Base-by-base conservation (phyloP, 2,329 filamentous ascomycete species). In the Diaporthe caulivora region DNA sequence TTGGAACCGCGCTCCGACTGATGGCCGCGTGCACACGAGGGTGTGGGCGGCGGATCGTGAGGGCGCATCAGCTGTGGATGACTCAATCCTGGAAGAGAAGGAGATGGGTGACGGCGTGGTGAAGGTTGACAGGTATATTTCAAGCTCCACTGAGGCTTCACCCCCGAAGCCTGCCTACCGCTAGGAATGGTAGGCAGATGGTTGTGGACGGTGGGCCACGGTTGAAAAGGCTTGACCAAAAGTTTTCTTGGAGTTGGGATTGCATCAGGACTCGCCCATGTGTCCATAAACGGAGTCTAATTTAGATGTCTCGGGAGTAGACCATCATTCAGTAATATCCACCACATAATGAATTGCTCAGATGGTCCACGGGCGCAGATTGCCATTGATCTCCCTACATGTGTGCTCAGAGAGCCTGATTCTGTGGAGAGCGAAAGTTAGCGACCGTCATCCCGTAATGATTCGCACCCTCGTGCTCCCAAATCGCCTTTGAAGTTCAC, bases 41-140 rank as follows among this genome's bases (percentile, higher is more conserved):
- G 44, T 47, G 18, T 64, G 54, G 70, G 53, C 47, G 18, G 60
- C 47, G 40, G 34, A 67, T 64, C 3, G 15, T 21, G n/a, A 10
- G 17, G 42, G 44, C 11, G 47, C 40, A 9, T n/a, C 29, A 17
- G 18, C n/a, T 40, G 49, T 34, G 10, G 57, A n/a, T 24, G 42
- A 18, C n/a, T 17, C 10, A 10, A 55, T 9, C 2, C 26, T 34
- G 49, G 40, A 49, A 29, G 49, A 42, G 17, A 57, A 58, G 3
- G 49, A 72, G 31, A 40, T 26, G 40, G 31, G 44, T 37, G 26
- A 53, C 1, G 70, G 73, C 17, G 11, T 57, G 15, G 70, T 74
- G 29, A 72, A 49, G 54, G 24, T 74, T 18, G 57, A 65, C 31
- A 37, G n/a, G 34, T 64, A 53, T 26, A 70, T 74, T n/a, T 70